Evolutionary conservation across 2,329 filamentous ascomycete species (phyloP), one percentile per base, ranked within the genome.

Genomic region (Daldinia sp.): DNA sequence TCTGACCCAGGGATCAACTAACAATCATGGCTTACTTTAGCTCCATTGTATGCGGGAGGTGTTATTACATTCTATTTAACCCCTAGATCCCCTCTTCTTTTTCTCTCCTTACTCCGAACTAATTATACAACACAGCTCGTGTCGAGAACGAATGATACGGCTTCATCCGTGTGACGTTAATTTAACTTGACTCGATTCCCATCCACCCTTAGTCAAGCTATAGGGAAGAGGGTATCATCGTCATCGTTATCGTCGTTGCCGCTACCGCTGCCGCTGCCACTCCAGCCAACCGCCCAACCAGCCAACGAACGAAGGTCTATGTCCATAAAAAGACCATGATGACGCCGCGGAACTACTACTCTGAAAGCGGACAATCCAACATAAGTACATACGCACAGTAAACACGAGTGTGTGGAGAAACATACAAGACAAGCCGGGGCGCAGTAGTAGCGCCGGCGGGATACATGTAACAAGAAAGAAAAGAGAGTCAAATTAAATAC

Each of bases 401-500:
- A 56, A 18, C 48, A 48, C 44, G 28, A 28, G 48, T 15, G 48
- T 53, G 28, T 35, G n/a, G 48, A 53, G 48, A 53, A 35, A 35
- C 48, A 18, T 53, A 53, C n/a, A 35, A 15, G 42, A 50, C 28
- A 51, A 51, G 26, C 15, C 28, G 28, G 13, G 15, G 44, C 44
- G 13, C 44, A 15, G n/a, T 15, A 26, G 44, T 15, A 26, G 44
- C 44, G 13, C 44, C 44, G 51, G 54, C 35, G 28, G 41, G 35
- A 44, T 20, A 56, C 56, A 60, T 37, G 39, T 10, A 35, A 35
- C 7, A 35, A 13, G 65, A 64, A 60, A 59, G 30, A 63, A 59
- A 59, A n/a, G 42, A 60, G 48, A 54, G 50, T 56, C 60, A 59
- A 63, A 55, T 58, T 48, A 68, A 62, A 57, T 67, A 72, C 72